Conservation (phyloP, 352 stramenopile genomes). For the Phytophthora cactorum region DNA sequence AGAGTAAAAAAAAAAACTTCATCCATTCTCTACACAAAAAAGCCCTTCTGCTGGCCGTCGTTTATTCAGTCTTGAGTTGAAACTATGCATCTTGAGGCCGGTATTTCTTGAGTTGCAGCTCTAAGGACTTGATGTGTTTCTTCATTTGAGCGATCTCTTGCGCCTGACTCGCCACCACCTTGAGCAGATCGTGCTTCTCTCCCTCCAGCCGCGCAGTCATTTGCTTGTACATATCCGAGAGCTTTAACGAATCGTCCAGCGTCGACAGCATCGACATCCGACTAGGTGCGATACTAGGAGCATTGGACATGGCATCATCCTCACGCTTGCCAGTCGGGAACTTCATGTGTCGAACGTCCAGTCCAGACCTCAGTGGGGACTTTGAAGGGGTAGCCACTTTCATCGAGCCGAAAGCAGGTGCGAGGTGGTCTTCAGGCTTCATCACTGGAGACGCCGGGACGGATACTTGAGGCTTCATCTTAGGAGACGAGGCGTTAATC, state of each 20-base stretch:
- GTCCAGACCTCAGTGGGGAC: constrained; percentile 25
- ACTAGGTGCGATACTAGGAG: constrained; percentile 39
- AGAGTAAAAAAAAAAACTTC: constrained; percentile 23
- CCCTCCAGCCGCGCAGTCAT: constrained; percentile 76
- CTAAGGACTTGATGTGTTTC: constrained; percentile 75
- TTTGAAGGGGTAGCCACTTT: constrained; percentile 27
- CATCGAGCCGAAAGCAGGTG: constrained; percentile 24
- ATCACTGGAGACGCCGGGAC: constrained; percentile 25
- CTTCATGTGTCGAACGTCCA: constrained; percentile 37
- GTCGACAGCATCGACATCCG: constrained; percentile 52
- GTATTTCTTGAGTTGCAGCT: constrained; percentile 57
- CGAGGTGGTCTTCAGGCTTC: constrained; percentile 26
- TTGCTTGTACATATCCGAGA: constrained; percentile 88
- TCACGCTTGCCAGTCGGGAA: constrained; percentile 33
- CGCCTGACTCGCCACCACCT: constrained; percentile 68
- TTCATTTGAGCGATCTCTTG: constrained; percentile 83
- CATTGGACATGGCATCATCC: constrained; percentile 39
- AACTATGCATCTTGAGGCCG: constrained; percentile 39
- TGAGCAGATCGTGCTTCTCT: constrained; percentile 79
- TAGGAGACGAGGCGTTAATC: constrained; percentile 17
- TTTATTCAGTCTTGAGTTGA: background rate
- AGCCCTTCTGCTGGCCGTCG: constrained; percentile 12
- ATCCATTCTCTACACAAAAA: constrained; percentile 46
- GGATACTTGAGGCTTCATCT: constrained; percentile 18
- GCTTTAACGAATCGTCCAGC: constrained; percentile 60